A percentile compares a stretch with the other conserved stretches of the same genome.
Evolutionary conservation across 1,284 basidiomycete species (phyloP).

Genomic region (Cryptococcus hybrid): DNA sequence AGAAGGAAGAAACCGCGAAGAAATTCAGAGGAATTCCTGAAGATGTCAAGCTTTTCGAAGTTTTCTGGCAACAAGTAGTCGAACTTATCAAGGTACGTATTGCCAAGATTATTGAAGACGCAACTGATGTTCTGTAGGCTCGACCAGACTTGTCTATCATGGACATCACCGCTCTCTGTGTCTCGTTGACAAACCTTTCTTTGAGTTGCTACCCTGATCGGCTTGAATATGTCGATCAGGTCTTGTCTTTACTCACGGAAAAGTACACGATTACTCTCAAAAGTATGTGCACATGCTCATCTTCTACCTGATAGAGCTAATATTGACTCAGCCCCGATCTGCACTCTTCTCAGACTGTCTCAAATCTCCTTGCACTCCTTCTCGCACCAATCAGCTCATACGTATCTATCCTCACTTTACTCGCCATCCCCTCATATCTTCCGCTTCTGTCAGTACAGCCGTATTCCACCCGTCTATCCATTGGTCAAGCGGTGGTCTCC

Average conservation of each 20-base stretch:
- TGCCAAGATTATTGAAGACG: not conserved
- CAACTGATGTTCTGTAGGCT: conserved; percentile 59
- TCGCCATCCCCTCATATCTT: conserved; percentile 84
- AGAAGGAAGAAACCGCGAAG: conserved; percentile 24
- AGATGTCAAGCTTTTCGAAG: conserved; percentile 88
- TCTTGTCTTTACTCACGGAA: conserved; percentile 77
- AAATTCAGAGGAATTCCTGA: conserved; percentile 87
- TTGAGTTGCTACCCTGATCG: conserved; percentile 93
- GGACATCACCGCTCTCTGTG: conserved; percentile 89
- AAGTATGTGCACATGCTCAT: conserved; percentile 55
- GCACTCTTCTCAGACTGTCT: conserved; percentile 77
- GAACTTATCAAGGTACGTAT: conserved; percentile 80
- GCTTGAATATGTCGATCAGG: conserved; percentile 92
- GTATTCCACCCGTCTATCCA: conserved; percentile 80
- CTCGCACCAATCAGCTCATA: conserved; percentile 92
- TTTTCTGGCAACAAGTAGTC: conserved; percentile 98
- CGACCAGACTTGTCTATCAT: conserved; percentile 92
- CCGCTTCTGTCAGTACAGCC: conserved; percentile 79
- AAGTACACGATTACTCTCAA: conserved; percentile 77
- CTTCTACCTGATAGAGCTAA: not conserved
- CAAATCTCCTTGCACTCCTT: conserved; percentile 83
- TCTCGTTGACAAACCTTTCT: conserved; percentile 88
- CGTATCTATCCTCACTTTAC: conserved; percentile 86
- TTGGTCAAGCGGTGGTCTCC: conserved; percentile 86
- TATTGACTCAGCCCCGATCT: conserved; percentile 66